phyloP scores from a whole-genome alignment of 2,329 filamentous ascomycete genomes.

The Falciphora oryzae region DNA sequence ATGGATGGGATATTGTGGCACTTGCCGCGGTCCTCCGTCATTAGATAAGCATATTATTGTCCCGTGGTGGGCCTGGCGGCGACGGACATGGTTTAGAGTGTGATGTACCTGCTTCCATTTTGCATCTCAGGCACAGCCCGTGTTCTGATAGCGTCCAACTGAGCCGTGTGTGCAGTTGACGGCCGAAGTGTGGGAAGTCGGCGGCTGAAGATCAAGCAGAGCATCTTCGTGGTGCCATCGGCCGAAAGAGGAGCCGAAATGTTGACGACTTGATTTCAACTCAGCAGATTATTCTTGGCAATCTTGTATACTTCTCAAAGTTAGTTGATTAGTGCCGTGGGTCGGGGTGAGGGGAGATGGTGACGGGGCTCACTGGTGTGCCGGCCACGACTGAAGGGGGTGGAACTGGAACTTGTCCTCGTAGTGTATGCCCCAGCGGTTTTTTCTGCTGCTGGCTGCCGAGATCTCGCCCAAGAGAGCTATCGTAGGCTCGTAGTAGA shows the following conservation, averaged over 20 bases:
- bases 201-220: neutral
- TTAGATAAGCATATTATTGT: neutral
- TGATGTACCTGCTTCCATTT: slow-evolving; percentile 1
- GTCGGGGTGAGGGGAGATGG: neutral
- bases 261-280: neutral
- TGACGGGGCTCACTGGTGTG: neutral
- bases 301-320: neutral
- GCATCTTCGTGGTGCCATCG: neutral
- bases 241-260: neutral
- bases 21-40: neutral
- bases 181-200: neutral
- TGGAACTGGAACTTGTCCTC: neutral
- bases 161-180: neutral
- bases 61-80: neutral
- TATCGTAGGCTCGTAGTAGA: too few species aligned
- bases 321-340: neutral
- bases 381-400: neutral
- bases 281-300: neutral
- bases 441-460: too few species aligned
- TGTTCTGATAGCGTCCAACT: neutral
- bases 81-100: neutral
- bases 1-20: neutral
- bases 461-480: too few species aligned
- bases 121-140: slow-evolving; percentile 1
- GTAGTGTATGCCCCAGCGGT: too few species aligned